phyloP scores from a whole-genome alignment of 2,329 filamentous ascomycete genomes.

The Xenosphaeropsis pyriputrescens region DNA sequence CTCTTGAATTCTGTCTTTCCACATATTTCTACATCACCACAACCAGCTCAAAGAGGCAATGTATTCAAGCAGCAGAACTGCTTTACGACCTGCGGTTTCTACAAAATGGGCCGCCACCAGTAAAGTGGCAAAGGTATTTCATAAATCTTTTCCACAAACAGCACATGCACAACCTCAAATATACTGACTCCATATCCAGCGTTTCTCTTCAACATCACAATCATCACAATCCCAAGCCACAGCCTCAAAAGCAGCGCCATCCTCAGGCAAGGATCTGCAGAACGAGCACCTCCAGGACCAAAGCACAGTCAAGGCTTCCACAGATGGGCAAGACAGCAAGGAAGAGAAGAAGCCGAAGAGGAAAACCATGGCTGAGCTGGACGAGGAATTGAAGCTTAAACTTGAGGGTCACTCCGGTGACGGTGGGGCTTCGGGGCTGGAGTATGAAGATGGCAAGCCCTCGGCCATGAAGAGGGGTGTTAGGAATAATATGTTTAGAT shows the following conservation, averaged over 20 bases:
- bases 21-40: no score
- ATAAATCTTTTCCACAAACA: no score
- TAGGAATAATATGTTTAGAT: slow-evolving; percentile 63
- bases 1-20: no score
- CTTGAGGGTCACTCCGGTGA: slow-evolving; percentile 55
- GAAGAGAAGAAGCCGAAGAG: slow-evolving; percentile 3
- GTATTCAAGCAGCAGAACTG: no score
- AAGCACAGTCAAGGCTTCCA: neutral
- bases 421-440: slow-evolving; percentile 55
- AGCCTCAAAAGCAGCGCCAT: neutral
- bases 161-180: no score
- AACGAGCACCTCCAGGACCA: neutral
- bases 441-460: slow-evolving; percentile 61
- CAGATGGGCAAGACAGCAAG: no score
- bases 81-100: no score
- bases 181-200: no score
- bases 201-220: no score
- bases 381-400: slow-evolving; percentile 50
- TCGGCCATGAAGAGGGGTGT: slow-evolving; percentile 61
- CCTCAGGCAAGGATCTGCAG: neutral
- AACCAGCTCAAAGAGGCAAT: no score
- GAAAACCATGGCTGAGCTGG: slow-evolving; percentile 47
- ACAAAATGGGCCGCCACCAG: no score
- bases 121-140: neutral
- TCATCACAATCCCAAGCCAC: no score